phyloP scores from a whole-genome alignment of 768 basidiomycete genomes.

The Xerocomellus dryophilus region DNA sequence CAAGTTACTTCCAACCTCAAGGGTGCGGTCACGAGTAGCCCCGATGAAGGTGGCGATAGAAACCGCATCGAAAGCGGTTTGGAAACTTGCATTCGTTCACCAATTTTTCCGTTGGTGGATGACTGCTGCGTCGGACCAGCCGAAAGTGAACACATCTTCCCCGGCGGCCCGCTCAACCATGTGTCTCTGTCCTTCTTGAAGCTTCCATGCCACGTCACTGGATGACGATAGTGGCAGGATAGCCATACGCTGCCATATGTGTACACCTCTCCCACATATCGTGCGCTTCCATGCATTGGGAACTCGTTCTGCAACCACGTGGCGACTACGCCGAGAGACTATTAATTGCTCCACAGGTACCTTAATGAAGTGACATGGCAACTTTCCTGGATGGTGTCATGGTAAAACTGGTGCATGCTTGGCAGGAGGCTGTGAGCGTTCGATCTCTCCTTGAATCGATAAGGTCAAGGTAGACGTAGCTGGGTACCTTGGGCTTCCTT shows the following conservation, averaged over 20 bases:
- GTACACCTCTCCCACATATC: not conserved
- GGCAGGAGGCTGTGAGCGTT: not conserved
- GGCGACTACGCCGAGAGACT: not conserved
- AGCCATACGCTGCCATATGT: not conserved
- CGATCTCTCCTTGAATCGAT: not conserved
- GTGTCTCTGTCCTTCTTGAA: not conserved
- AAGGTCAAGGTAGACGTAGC: not conserved
- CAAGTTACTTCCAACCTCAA: not conserved
- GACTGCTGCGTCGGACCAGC: not conserved
- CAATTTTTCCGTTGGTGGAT: not conserved
- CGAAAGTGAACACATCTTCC: not conserved
- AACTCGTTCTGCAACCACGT: not conserved
- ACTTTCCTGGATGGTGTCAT: not conserved
- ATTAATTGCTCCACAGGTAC: not conserved
- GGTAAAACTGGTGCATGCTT: not conserved
- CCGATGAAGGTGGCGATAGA: not conserved
- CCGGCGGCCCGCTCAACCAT: not conserved
- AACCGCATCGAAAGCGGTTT: not conserved
- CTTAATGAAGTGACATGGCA: not conserved
- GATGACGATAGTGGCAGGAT: not conserved
- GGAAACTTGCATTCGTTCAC: not conserved
- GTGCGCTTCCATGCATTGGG: not conserved
- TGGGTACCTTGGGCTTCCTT: not conserved
- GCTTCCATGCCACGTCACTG: not conserved
- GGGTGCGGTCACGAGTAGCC: not conserved